Conservation (phyloP, 345 rosid species). For the Capsella bursapastoris region DNA sequence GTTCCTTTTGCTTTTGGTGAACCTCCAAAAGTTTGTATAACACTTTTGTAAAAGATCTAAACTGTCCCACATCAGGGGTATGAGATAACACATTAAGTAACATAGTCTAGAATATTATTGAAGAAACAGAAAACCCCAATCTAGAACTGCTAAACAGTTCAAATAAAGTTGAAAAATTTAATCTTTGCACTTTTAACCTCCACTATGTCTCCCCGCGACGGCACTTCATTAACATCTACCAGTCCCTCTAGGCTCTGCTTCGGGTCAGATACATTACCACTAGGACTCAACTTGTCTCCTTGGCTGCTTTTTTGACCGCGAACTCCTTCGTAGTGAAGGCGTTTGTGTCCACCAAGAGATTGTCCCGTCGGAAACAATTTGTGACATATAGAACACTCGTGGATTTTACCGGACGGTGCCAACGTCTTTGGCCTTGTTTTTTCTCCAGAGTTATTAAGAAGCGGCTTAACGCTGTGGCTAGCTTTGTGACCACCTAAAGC, state of each 20-base stretch:
- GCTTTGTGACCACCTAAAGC: constrained; percentile 98
- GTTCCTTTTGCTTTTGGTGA: constrained; percentile 4
- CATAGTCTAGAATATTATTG: no score
- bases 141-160: background rate
- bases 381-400: constrained; percentile 82
- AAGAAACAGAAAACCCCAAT: background rate
- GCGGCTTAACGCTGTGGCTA: constrained; percentile 67
- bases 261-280: background rate
- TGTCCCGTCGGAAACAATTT: constrained; percentile 72
- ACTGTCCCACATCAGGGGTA: background rate
- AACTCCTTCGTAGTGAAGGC: constrained; percentile 72
- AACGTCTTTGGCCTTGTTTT: constrained; percentile 26
- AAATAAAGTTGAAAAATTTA: background rate
- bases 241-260: background rate
- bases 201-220: constrained; percentile 52
- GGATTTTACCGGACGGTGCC: constrained; percentile 47
- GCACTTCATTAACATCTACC: constrained; percentile 56
- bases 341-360: constrained; percentile 90
- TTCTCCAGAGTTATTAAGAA: constrained; percentile 24
- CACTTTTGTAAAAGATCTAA: background rate
- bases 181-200: constrained; percentile 57
- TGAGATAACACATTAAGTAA: background rate
- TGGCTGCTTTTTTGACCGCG: background rate
- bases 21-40: background rate
- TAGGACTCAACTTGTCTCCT: constrained; percentile 39